phyloP scores from a whole-genome alignment of 2,329 filamentous ascomycete genomes.

The Fusarium sp. region DNA sequence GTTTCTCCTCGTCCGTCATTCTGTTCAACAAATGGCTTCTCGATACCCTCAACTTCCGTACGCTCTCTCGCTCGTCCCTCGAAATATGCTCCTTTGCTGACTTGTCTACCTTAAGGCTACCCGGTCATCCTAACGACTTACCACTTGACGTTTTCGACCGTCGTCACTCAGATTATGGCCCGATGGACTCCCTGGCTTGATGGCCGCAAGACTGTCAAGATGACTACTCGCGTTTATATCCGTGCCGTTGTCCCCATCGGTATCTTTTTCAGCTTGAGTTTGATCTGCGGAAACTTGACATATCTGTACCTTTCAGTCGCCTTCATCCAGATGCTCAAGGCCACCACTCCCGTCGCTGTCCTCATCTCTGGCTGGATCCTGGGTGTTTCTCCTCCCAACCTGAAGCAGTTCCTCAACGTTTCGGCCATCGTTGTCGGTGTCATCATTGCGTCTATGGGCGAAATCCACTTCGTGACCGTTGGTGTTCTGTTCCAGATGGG shows the following conservation, averaged over 20 bases:
- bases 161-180: conserved; percentile 95
- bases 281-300: conserved; percentile 96
- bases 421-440: conserved; percentile 96
- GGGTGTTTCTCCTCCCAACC: conserved; percentile 85
- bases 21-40: conserved; percentile 99
- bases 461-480: conserved; percentile 90
- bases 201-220: conserved; percentile 95
- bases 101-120: conserved; percentile 64
- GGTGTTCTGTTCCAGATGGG: conserved; percentile 85
- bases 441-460: conserved; percentile 92
- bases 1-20: conserved; percentile 93
- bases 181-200: conserved; percentile 92
- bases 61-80: conserved; percentile 38
- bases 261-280: conserved; percentile 93
- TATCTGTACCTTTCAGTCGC: conserved; percentile 96
- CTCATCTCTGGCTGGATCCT: conserved; percentile 91
- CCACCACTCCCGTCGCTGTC: conserved; percentile 94
- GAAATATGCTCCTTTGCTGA: conserved; percentile 34
- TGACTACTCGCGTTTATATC: conserved; percentile 94
- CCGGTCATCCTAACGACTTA: conserved; percentile 93
- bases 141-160: conserved; percentile 92
- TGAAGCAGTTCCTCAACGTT: conserved; percentile 92
- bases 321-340: conserved; percentile 99
- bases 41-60: conserved; percentile 83
- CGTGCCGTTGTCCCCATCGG: conserved; percentile 96